Base-by-base conservation (phyloP, 257 asterid genomes). In the Knoxia roxburghii region DNA sequence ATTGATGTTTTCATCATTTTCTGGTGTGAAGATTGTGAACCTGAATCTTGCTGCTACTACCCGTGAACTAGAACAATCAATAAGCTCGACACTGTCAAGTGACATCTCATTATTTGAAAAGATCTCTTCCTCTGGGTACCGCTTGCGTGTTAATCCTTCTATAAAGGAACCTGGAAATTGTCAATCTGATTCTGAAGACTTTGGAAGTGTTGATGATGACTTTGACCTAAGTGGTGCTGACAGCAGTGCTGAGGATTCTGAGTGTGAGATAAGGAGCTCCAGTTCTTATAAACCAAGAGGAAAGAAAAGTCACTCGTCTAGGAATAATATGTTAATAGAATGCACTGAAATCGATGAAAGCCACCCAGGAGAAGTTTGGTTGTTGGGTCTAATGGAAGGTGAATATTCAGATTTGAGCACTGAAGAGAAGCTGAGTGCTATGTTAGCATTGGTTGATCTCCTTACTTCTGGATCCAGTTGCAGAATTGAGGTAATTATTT, bases 331-430 rank as follows among this genome's bases (percentile, higher is more conserved):
- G 73, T 61, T 70, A 76, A 68, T 62, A 53, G 75, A 79, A 58
- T 70, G 72, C 68, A 77, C 83, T 65, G 99, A 88, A 86, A 94
- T 94, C 77, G 99, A 94, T 76, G 99, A 94, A 77, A 89, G 99
- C 90, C 83, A 89, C 79, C 81, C 95, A 41, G 99, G 96, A 76
- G 98, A 94, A 82, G 86, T 74, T 57, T 94, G 99, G 99, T 68
- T 87, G 78, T 76, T 89, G 69, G 98, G 96, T 72, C 84, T 94
- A 58, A 84, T 87, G 96, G 99, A 94, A 81, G 87, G 99, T 69
- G 99, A 89, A 80, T 90, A 94, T 87, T 84, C 98, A 73, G 96
- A 87, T 81, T 84, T 94, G 73, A 84, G 88, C 81, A 79, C 85
- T 67, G 95, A 86, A 67, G 98, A 90, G 88, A 94, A 89, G 83